These are phyloP conservation scores for Candida corydali DNA, from an alignment of 805 yeast species.

Conservation along the genomic window DNA sequence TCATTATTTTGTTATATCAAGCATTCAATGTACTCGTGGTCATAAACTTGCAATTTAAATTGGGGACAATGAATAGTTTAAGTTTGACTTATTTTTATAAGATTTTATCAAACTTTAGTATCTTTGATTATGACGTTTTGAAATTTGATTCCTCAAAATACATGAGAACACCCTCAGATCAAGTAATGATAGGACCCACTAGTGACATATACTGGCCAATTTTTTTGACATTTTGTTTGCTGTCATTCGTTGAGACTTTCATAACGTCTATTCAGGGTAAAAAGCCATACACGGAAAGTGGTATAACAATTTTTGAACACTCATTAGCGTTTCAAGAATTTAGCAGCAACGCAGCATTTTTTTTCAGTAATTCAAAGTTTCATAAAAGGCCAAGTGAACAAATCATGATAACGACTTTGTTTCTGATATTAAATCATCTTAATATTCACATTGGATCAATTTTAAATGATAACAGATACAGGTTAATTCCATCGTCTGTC, in stretches of 20 bases:
- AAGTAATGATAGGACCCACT: conserved; percentile 44
- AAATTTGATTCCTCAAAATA: conserved; percentile 17
- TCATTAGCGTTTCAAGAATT: conserved; percentile 75
- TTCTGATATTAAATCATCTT: conserved; percentile 56
- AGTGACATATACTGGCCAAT: conserved; percentile 54
- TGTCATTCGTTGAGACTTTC: conserved; percentile 65
- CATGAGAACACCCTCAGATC: conserved; percentile 25
- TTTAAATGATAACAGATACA: conserved; percentile 45
- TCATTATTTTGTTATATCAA: conserved; percentile 21
- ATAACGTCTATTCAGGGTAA: conserved; percentile 52
- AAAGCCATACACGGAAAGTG: conserved; percentile 59
- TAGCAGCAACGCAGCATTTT: conserved; percentile 33
- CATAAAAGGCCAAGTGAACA: conserved; percentile 47
- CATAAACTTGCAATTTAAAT: conserved; percentile 21
- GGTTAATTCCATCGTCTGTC: conserved; percentile 60
- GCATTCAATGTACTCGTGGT: conserved; percentile 27
- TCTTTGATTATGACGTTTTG: conserved; percentile 23
- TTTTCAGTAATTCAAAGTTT: conserved; percentile 18
- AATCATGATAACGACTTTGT: conserved; percentile 46
- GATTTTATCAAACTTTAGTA: conserved; percentile 10
- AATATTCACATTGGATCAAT: conserved; percentile 62
- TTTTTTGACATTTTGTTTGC: conserved; percentile 54
- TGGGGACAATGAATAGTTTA: conserved; percentile 9
- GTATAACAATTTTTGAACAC: conserved; percentile 70
- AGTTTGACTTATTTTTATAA: conserved; percentile 12